phyloP scores from a whole-genome alignment of 768 basidiomycete genomes.

The Boletus rufocinnamomeus region DNA sequence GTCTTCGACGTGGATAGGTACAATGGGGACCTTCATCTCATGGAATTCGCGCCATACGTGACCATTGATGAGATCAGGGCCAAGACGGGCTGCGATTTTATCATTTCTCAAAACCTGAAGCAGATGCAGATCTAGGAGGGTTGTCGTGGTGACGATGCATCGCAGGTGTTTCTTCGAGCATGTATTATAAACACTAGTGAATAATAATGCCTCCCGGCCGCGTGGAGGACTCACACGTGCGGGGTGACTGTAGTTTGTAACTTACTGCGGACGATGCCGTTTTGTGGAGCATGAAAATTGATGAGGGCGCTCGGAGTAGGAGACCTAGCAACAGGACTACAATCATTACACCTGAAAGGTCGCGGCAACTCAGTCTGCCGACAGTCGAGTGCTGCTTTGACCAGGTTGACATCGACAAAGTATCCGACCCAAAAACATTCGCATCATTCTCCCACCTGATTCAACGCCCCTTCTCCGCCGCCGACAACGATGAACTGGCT shows the following conservation, averaged over 20 bases:
- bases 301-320: not conserved
- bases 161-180: not conserved
- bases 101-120: conserved; percentile 52
- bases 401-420: conserved; percentile 12
- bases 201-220: too few relatives aligned
- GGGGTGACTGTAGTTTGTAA: conserved; percentile 6
- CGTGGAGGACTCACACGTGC: not conserved
- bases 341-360: not conserved
- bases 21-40: conserved; percentile 67
- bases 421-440: conserved; percentile 8
- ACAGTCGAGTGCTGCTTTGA: conserved; percentile 9
- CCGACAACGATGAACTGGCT: conserved; percentile 68
- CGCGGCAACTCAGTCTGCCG: not conserved
- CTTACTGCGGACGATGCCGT: conserved; percentile 18
- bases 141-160: conserved; percentile 11
- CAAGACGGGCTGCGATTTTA: conserved; percentile 82
- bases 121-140: conserved; percentile 39
- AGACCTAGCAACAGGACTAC: conserved; percentile 2
- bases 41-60: conserved; percentile 77
- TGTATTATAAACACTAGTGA: not conserved
- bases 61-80: conserved; percentile 76
- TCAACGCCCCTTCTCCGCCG: conserved; percentile 9
- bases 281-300: conserved; percentile 22
- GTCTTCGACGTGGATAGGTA: conserved; percentile 84
- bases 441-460: not conserved